These are phyloP conservation scores for Ophiostoma quercus DNA, from an alignment of 2,329 filamentous ascomycete species.

Conservation along the genomic window DNA sequence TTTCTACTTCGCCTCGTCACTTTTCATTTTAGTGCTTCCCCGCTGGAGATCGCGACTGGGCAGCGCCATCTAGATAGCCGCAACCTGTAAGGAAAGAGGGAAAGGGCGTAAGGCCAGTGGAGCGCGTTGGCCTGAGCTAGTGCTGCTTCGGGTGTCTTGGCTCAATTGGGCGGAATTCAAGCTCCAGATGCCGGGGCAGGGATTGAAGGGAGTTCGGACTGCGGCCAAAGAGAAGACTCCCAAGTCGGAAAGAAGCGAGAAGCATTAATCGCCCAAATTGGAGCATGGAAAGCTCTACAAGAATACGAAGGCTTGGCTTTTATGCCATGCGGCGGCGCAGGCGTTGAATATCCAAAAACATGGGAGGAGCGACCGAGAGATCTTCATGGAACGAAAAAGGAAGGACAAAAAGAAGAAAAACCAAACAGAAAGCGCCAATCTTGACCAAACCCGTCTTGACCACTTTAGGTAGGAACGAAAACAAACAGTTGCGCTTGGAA, in stretches of 20 bases:
- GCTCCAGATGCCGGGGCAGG: neutral
- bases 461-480: neutral
- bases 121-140: neutral
- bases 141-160: neutral
- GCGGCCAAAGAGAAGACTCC: neutral
- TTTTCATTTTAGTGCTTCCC: neutral
- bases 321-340: neutral
- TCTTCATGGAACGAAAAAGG: neutral
- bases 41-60: neutral
- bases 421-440: neutral
- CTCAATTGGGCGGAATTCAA: neutral
- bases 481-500: neutral
- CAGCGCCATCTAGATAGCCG: neutral
- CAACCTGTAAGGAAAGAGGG: no score
- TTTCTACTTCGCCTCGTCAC: neutral
- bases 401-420: neutral
- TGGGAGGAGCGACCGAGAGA: neutral
- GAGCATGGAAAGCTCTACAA: neutral
- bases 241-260: neutral
- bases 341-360: neutral
- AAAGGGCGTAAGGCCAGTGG: neutral
- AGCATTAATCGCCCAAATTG: neutral
- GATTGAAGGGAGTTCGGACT: neutral
- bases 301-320: conserved; percentile 2
- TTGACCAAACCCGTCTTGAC: neutral